Conservation (phyloP, 768 basidiomycete genomes). For the Boletus coccyginus region DNA sequence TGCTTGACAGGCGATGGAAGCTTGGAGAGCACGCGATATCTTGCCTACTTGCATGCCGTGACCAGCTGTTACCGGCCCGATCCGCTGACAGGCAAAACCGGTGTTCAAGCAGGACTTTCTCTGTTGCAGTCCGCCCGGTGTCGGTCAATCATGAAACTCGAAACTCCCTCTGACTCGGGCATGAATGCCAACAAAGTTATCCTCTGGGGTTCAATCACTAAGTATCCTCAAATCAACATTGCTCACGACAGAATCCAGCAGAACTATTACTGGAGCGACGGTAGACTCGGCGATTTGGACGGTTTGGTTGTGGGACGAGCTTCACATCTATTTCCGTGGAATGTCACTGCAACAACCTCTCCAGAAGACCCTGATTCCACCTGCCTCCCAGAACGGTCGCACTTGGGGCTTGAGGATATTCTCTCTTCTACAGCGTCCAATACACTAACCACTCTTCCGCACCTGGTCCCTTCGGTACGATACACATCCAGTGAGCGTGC, state of each 20-base stretch:
- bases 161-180: too few species aligned
- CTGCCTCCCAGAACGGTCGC: too few species aligned
- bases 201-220: too few species aligned
- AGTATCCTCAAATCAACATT: neutral
- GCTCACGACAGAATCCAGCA: neutral
- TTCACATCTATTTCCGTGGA: neutral
- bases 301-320: neutral
- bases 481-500: neutral
- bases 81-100: neutral
- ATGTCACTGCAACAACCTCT: neutral
- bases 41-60: neutral
- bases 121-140: slow-evolving; percentile 1
- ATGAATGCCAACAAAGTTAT: too few species aligned
- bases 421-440: too few species aligned
- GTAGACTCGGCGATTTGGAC: too few species aligned
- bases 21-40: neutral
- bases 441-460: neutral
- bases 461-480: fast-evolving
- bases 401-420: too few species aligned
- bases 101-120: neutral
- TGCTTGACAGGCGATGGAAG: neutral
- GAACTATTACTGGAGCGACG: too few species aligned
- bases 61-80: neutral
- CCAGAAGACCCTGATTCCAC: too few species aligned
- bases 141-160: slow-evolving; percentile 38